Base-by-base conservation (phyloP, 148 eudicot species). In the Gaultheria prostrata region DNA sequence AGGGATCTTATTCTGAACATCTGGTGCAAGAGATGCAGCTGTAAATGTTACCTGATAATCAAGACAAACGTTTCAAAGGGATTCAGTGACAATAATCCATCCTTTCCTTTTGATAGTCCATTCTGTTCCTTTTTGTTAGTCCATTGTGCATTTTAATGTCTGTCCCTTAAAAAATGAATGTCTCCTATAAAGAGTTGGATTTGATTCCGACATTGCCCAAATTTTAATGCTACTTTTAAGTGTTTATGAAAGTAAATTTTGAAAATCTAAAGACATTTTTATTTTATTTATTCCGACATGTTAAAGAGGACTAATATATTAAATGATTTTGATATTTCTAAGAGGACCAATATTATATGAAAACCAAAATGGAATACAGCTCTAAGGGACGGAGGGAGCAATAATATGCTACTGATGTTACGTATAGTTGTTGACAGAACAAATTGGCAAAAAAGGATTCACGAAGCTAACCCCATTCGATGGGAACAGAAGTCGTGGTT, bases 11-110 rank as follows among this genome's bases (percentile, higher is more conserved):
- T 86, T 87, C 83, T 90, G 88, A 77, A 94, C 94, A 87, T 91
- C 98, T 53, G 94, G 90, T 51, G 97, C 98, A 86, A 96, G 86
- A 81, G 97, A 93, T 84, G 89, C 93, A 53, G 99, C 99, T 61
- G 97, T 91, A 89, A 96, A 96, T 53, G 93, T 46, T 78, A 93
- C 98, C 98, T 96, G 88, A 85, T n/a, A 86, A 84, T 21, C 46
- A 61, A 85, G 72, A 65, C 10, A 74, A 56, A 78, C 17, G 24
- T 76, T 50, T 83, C 71, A 80, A 12, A 9, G 9, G 28, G 30
- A 77, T 35, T 59, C 73, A 67, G 72, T 28, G 35, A 67, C 11
- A 67, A 28, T 30, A 67, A 7, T 67, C 35, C 71, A 35, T 28
- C 72, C 2, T 7, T 28, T 13, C 2, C 35, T 30, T 39, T 39